Conservation (phyloP, 2,329 filamentous ascomycete species). For the Phialemoniopsis sp. region DNA sequence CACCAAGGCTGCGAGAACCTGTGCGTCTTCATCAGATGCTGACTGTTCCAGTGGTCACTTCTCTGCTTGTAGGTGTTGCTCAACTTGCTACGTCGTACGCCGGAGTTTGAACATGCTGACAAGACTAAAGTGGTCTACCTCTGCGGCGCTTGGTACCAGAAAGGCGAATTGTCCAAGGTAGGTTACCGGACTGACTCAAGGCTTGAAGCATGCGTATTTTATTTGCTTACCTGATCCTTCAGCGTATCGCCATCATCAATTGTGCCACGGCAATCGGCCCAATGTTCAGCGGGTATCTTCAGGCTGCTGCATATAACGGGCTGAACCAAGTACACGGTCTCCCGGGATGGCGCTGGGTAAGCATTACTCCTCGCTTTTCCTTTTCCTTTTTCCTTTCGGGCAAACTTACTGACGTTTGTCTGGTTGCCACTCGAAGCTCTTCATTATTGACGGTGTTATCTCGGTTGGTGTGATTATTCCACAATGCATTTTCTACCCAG, state of each 20-base stretch:
- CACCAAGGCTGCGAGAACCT: too few species aligned
- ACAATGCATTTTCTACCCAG: conserved; percentile 41
- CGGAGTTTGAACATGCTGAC: too few species aligned
- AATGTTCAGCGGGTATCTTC: conserved; percentile 22
- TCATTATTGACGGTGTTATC: conserved; percentile 52
- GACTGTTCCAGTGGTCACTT: conserved; percentile 7
- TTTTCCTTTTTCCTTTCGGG: too few species aligned
- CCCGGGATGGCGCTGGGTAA: conserved; percentile 41
- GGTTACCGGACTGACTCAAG: too few species aligned
- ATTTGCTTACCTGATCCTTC: neutral
- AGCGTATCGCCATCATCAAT: conserved; percentile 9
- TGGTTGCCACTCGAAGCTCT: conserved; percentile 22
- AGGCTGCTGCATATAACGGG: conserved; percentile 39
- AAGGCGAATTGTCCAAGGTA: conserved; percentile 5
- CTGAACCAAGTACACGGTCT: conserved; percentile 41
- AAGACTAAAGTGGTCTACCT: conserved; percentile 7
- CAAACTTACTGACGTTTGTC: too few species aligned
- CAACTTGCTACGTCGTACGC: too few species aligned
- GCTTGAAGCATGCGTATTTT: too few species aligned
- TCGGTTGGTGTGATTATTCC: conserved; percentile 46
- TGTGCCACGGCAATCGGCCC: conserved; percentile 13
- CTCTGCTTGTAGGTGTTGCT: conserved; percentile 8
- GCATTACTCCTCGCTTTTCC: too few species aligned
- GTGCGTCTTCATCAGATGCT: too few species aligned
- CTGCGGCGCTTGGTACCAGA: conserved; percentile 9